Conservation (phyloP, 176 grass and related monocot species). For the Areca catechu region DNA sequence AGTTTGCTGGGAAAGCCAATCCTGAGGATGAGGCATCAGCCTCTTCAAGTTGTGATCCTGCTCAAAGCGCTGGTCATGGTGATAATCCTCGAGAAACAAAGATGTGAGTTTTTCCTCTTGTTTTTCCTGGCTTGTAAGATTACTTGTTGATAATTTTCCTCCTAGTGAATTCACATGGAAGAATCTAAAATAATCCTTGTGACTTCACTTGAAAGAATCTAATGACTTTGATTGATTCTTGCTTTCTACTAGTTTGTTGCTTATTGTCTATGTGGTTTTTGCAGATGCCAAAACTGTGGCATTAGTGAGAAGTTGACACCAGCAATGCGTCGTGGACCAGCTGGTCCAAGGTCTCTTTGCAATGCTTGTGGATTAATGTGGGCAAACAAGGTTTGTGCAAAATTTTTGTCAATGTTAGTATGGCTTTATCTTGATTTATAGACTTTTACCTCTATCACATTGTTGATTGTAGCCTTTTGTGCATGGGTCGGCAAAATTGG, state of each 20-base stretch:
- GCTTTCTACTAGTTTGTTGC: too few relatives aligned
- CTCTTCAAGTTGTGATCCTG: conserved; percentile 25
- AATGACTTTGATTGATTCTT: too few relatives aligned
- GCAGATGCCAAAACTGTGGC: conserved; percentile 63
- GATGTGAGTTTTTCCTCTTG: conserved; percentile 26
- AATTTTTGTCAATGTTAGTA: too few relatives aligned
- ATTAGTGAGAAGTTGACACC: conserved; percentile 52
- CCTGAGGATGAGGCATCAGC: conserved; percentile 32
- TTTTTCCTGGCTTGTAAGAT: neutral
- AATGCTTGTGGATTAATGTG: conserved; percentile 67
- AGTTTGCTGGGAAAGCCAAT: conserved; percentile 46
- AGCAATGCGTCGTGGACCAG: conserved; percentile 61
- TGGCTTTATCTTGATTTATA: too few relatives aligned
- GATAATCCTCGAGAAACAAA: conserved; percentile 38
- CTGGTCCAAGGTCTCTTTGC: conserved; percentile 60
- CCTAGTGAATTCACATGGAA: conserved; percentile 8
- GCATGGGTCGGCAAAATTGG: too few relatives aligned
- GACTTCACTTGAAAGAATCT: neutral
- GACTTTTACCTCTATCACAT: too few relatives aligned
- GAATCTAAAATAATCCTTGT: conserved; percentile 1
- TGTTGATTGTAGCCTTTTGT: too few relatives aligned
- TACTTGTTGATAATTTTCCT: conserved; percentile 1
- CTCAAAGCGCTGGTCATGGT: conserved; percentile 20
- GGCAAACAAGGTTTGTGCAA: conserved; percentile 48
- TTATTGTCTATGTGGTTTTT: conserved; percentile 22